A percentile compares a stretch with the other conserved stretches of the same genome.
Evolutionary conservation across 129 eudicot genomes (phyloP).

Genomic region (Flaveria ramosissima): DNA sequence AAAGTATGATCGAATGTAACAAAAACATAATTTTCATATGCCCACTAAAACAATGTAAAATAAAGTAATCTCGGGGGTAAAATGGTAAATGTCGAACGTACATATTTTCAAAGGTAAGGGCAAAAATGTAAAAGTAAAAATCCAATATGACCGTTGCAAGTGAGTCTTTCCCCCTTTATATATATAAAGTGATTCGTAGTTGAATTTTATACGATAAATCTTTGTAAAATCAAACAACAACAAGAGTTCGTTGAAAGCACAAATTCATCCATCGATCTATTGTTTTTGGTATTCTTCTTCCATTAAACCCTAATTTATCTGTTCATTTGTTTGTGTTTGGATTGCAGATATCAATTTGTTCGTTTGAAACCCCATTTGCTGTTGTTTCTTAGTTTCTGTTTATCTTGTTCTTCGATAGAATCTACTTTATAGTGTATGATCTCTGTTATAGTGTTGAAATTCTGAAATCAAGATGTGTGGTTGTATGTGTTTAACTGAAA

Average conservation of each 20-base stretch:
- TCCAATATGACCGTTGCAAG: constrained; percentile 33
- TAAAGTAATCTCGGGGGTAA: not conserved
- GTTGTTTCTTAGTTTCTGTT: not conserved
- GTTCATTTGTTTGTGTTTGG: not conserved
- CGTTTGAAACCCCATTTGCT: not conserved
- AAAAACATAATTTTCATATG: not conserved
- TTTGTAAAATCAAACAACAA: not conserved
- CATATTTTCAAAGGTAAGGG: constrained; percentile 11
- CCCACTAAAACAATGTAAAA: not conserved
- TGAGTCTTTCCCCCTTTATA: not conserved
- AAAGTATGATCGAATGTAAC: not conserved
- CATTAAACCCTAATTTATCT: constrained; percentile 13
- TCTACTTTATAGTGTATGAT: not conserved
- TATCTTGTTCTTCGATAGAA: not conserved
- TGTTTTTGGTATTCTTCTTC: constrained; percentile 25
- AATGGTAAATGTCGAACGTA: not conserved
- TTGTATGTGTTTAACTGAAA: not conserved
- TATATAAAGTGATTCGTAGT: not conserved
- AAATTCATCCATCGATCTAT: constrained; percentile 5
- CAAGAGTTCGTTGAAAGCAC: not conserved
- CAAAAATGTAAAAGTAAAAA: constrained; percentile 1
- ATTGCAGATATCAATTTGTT: constrained; percentile 15
- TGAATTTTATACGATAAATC: not conserved
- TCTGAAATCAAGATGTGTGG: not conserved
- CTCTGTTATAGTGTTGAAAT: not conserved